These are phyloP conservation scores for Grifola frondosa DNA, from an alignment of 1,284 basidiomycete genomes.

Conservation along the genomic window DNA sequence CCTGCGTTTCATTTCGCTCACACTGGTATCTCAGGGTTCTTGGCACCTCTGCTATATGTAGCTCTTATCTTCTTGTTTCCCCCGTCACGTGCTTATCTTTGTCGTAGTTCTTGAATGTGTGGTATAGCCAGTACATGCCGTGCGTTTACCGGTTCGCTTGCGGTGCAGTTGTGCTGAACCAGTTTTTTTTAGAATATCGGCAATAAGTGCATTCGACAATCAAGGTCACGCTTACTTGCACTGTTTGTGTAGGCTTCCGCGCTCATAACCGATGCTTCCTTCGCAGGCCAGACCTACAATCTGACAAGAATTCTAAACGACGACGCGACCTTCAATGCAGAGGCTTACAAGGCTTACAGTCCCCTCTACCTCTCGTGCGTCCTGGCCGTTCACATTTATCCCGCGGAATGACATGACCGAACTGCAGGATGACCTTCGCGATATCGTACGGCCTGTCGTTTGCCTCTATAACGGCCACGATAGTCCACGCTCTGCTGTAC, in stretches of 20 bases:
- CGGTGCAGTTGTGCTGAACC: not conserved
- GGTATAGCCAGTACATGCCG: slow-evolving; percentile 55
- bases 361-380: slow-evolving; percentile 73
- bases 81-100: not conserved
- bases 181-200: slow-evolving; percentile 43
- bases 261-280: not conserved
- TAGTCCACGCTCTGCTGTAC: slow-evolving; percentile 77
- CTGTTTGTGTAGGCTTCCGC: not conserved
- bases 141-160: slow-evolving; percentile 7
- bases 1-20: not conserved
- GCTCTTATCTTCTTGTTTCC: slow-evolving; percentile 6
- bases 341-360: slow-evolving; percentile 77
- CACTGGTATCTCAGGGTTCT: slow-evolving; percentile 44
- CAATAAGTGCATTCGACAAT: slow-evolving; percentile 58
- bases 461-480: slow-evolving; percentile 64
- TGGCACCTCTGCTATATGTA: slow-evolving; percentile 65
- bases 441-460: slow-evolving; percentile 55
- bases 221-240: slow-evolving; percentile 40
- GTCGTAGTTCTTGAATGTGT: slow-evolving; percentile 53
- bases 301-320: slow-evolving; percentile 61
- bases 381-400: too few species aligned
- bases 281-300: slow-evolving; percentile 52
- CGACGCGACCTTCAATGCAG: slow-evolving; percentile 57
- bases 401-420: too few species aligned
- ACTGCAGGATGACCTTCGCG: slow-evolving; percentile 50